phyloP scores from a whole-genome alignment of 2,329 filamentous ascomycete species.

The Hypocrella siamensis region DNA sequence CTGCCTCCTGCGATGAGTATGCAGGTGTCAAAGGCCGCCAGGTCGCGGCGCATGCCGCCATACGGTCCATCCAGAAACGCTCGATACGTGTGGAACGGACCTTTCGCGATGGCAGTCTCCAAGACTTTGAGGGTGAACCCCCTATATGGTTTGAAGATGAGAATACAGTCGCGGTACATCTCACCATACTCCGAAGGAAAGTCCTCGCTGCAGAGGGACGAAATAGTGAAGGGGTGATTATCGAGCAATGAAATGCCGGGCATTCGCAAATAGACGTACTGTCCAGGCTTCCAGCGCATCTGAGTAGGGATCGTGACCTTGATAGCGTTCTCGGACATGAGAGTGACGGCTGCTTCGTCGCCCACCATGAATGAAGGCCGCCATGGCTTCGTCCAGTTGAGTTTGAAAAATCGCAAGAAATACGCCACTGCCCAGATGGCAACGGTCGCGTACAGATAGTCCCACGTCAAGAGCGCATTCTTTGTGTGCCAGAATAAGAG shows the following conservation, averaged over 20 bases:
- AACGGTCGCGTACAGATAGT: slow-evolving; percentile 69
- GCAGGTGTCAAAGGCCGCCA: slow-evolving; percentile 86
- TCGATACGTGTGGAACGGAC: slow-evolving; percentile 80
- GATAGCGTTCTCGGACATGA: slow-evolving; percentile 86
- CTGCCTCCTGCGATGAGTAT: slow-evolving; percentile 88
- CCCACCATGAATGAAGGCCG: slow-evolving; percentile 70
- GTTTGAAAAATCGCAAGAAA: slow-evolving; percentile 58
- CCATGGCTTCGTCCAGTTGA: slow-evolving; percentile 80
- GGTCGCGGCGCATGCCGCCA: slow-evolving; percentile 78
- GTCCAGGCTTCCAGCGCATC: slow-evolving; percentile 82
- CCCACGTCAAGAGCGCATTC: slow-evolving; percentile 82
- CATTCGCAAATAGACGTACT: slow-evolving; percentile 91
- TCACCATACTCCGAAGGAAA: slow-evolving; percentile 87
- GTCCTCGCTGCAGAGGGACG: slow-evolving; percentile 82
- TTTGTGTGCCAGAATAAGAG: slow-evolving; percentile 93
- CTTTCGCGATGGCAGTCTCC: slow-evolving; percentile 69
- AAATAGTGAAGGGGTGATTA: slow-evolving; percentile 91
- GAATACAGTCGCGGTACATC: slow-evolving; percentile 70
- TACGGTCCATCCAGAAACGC: slow-evolving; percentile 92
- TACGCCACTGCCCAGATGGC: slow-evolving; percentile 69
- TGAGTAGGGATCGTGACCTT: slow-evolving; percentile 91
- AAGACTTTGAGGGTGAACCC: slow-evolving; percentile 80
- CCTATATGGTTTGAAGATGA: slow-evolving; percentile 83
- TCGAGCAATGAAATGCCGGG: slow-evolving; percentile 80
- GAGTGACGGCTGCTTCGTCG: slow-evolving; percentile 76